Conservation (phyloP, 148 eudicot genomes). For the Silene uniflora region DNA sequence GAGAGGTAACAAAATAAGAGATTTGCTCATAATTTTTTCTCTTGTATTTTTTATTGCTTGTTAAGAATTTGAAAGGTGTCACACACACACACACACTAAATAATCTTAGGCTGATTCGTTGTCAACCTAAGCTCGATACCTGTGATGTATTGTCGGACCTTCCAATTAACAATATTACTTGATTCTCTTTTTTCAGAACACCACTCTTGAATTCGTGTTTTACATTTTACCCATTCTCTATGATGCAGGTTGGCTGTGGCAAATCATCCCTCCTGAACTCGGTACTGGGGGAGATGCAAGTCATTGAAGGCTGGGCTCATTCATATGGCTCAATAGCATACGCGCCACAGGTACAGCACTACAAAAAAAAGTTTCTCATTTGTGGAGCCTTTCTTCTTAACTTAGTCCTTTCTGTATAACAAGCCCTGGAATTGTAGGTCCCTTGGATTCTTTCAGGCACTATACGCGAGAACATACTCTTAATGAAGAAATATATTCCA, state of each 20-base stretch:
- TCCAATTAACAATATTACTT: background rate
- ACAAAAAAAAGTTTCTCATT: background rate
- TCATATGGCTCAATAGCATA: slow-evolving; percentile 67
- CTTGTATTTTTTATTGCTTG: background rate
- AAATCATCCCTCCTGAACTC: slow-evolving; percentile 84
- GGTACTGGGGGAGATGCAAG: slow-evolving; percentile 73
- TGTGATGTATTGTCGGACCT: background rate
- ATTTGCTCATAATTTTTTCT: background rate
- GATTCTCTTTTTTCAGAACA: background rate
- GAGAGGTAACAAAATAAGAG: slow-evolving; percentile 57
- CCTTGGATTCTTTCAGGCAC: slow-evolving; percentile 97
- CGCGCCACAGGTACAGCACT: slow-evolving; percentile 70
- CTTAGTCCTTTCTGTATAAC: slow-evolving; percentile 21
- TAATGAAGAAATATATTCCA: slow-evolving; percentile 64
- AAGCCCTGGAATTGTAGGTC: slow-evolving; percentile 39
- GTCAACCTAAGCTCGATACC: background rate
- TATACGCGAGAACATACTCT: slow-evolving; percentile 73
- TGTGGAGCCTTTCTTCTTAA: background rate
- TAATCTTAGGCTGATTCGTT: background rate
- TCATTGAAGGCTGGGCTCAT: slow-evolving; percentile 46
- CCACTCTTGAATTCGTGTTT: background rate
- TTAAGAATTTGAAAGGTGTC: background rate
- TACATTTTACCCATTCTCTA: background rate
- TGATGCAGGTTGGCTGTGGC: slow-evolving; percentile 86
- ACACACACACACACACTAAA: background rate